Percentiles rank a stretch among this genome's conserved stretches.
phyloP scores from a whole-genome alignment of 495 filamentous ascomycete species.

The Tuber brumale region DNA sequence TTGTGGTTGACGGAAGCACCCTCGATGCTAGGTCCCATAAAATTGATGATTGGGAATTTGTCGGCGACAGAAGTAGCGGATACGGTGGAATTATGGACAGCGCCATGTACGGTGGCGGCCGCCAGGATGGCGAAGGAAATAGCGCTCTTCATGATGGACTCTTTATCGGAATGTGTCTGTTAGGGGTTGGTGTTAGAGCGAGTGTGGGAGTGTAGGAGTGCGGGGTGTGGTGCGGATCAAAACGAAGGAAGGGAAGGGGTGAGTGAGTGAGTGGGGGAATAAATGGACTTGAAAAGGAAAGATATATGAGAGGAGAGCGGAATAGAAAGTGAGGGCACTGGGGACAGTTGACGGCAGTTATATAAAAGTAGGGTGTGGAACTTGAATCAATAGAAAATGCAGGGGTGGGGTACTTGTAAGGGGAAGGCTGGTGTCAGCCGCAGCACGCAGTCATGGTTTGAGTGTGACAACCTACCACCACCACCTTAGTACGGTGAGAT shows the following conservation, averaged over 20 bases:
- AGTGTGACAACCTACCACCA: not conserved
- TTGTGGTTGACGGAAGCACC: conserved; percentile 20
- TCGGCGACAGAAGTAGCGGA: conserved; percentile 3
- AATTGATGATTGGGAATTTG: conserved; percentile 5
- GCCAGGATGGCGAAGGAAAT: conserved; percentile 13
- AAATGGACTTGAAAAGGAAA: not conserved
- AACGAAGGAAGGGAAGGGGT: not conserved
- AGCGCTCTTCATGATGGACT: conserved; percentile 8
- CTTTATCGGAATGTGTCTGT: not conserved
- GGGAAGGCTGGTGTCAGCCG: not conserved
- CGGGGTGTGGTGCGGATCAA: not conserved
- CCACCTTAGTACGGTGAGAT: not conserved
- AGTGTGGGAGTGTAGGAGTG: too few relatives aligned
- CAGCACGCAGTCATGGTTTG: not conserved
- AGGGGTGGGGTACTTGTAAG: not conserved
- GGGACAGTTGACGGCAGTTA: not conserved
- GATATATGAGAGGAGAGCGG: not conserved
- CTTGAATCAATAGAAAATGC: conserved; percentile 5
- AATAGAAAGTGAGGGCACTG: not conserved
- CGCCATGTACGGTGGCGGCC: conserved; percentile 1
- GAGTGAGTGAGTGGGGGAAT: not conserved
- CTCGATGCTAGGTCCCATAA: conserved; percentile 12
- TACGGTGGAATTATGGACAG: not conserved
- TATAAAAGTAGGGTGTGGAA: not conserved
- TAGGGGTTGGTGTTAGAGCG: not conserved